Percentiles rank a stretch among this genome's conserved stretches.
Conservation (phyloP, 2,329 filamentous ascomycete species). For the Claviceps digitariae region DNA sequence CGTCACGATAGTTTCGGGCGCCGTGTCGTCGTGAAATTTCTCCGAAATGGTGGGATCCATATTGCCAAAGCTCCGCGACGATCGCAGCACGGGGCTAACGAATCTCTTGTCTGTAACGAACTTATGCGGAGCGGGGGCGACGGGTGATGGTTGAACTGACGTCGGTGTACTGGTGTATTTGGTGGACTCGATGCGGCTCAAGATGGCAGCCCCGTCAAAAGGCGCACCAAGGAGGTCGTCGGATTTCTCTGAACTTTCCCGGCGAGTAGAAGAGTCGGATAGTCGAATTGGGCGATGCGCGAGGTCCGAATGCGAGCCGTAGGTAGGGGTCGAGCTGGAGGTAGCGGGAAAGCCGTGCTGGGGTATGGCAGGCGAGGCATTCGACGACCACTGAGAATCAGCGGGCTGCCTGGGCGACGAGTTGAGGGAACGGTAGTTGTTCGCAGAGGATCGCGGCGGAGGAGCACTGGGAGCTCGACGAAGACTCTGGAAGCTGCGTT, state of each 20-base stretch:
- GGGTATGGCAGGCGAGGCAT: conserved; percentile 32
- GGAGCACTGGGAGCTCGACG: conserved; percentile 48
- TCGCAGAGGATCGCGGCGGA: conserved; percentile 31
- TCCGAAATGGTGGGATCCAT: conserved; percentile 27
- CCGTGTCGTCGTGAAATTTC: conserved; percentile 19
- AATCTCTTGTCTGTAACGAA: conserved; percentile 40
- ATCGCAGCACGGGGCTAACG: conserved; percentile 42
- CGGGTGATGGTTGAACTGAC: conserved; percentile 17
- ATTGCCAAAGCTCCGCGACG: conserved; percentile 42
- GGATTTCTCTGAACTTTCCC: conserved; percentile 20
- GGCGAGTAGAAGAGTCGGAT: conserved; percentile 9
- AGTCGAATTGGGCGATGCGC: conserved; percentile 10
- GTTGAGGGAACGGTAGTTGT: conserved; percentile 36
- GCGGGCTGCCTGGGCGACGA: conserved; percentile 34
- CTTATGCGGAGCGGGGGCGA: conserved; percentile 26
- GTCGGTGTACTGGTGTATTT: conserved; percentile 23
- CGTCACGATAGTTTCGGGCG: conserved; percentile 28
- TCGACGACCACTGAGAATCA: conserved; percentile 25
- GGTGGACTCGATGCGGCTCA: conserved; percentile 45
- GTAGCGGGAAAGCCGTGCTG: conserved; percentile 31
- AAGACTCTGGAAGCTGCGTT: conserved; percentile 51
- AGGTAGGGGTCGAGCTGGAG: conserved; percentile 4
- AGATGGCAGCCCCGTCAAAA: conserved; percentile 49
- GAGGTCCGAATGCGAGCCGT: conserved; percentile 7
- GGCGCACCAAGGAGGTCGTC: conserved; percentile 52